Conservation (phyloP, 1,139 yeast species). For the Suhomyces maxii region DNA sequence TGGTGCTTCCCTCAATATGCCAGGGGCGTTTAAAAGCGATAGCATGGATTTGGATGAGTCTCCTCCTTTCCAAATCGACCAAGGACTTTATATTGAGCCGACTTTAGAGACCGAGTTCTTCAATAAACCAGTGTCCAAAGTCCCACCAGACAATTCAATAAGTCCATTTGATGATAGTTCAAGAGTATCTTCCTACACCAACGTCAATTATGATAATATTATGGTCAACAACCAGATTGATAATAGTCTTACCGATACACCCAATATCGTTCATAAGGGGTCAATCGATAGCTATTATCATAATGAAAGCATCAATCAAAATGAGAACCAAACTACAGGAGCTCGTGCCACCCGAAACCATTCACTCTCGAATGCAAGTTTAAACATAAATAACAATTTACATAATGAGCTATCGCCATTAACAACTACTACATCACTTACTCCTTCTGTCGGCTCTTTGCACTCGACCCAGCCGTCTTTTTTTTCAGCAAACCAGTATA, state of each 20-base stretch:
- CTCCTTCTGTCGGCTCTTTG: constrained; percentile 43
- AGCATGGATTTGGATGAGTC: constrained; percentile 42
- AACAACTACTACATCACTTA: constrained; percentile 47
- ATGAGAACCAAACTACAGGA: constrained; percentile 10
- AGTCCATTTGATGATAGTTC: constrained; percentile 15
- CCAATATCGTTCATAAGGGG: constrained; percentile 6
- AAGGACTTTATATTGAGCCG: constrained; percentile 21
- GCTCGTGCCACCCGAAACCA: constrained; percentile 10
- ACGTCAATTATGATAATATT: constrained; percentile 8
- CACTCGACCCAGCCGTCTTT: constrained; percentile 49
- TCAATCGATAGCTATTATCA: constrained; percentile 15
- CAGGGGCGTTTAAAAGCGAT: constrained; percentile 35
- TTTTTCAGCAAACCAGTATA: constrained; percentile 47
- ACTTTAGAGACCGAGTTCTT: neutral
- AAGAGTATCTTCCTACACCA: constrained; percentile 12
- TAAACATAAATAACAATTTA: constrained; percentile 8
- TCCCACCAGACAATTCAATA: constrained; percentile 6
- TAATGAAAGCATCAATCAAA: constrained; percentile 5
- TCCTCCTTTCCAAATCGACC: constrained; percentile 42
- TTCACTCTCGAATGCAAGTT: constrained; percentile 11
- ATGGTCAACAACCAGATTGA: constrained; percentile 1
- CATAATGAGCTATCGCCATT: constrained; percentile 41
- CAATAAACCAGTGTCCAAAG: neutral
- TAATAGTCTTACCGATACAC: neutral
- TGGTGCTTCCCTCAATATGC: constrained; percentile 23